Conservation (phyloP, 176 grass and related monocot species). For the Juncus inflexus region DNA sequence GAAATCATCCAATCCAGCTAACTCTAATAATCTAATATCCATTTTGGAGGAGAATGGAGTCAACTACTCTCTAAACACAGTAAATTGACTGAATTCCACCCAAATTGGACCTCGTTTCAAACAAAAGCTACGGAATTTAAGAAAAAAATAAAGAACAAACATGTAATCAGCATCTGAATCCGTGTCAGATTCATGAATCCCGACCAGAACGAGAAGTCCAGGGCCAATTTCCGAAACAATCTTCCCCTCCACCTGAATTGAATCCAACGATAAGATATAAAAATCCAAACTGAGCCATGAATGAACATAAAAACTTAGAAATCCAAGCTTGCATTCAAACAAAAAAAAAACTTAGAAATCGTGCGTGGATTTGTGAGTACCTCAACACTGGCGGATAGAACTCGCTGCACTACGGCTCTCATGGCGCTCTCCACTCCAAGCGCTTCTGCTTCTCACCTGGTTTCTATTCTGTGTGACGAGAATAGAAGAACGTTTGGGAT, state of each 20-base stretch:
- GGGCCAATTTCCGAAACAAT: constrained; percentile 87
- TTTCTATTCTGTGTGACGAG: too few relatives aligned
- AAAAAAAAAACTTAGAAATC: neutral
- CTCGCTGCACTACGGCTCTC: constrained; percentile 92
- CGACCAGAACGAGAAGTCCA: constrained; percentile 79
- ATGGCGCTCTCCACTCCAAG: constrained; percentile 28
- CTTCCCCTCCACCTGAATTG: constrained; percentile 60
- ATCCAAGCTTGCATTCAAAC: too few relatives aligned
- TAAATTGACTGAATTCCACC: neutral
- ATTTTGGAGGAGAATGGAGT: neutral
- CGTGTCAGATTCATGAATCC: constrained; percentile 72
- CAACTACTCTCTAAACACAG: neutral
- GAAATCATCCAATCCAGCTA: neutral
- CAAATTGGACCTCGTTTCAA: neutral
- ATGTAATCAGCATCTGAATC: constrained; percentile 76
- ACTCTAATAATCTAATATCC: too few relatives aligned
- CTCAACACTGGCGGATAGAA: constrained; percentile 88
- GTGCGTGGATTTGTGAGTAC: constrained; percentile 25
- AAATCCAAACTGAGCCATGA: neutral
- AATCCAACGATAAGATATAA: neutral
- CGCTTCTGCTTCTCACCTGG: too few relatives aligned
- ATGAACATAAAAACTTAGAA: neutral
- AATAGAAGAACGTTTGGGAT: too few relatives aligned
- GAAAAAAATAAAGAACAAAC: constrained; percentile 26
- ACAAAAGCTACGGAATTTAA: neutral